Percentiles rank a stretch among this genome's conserved stretches.
phyloP scores from a whole-genome alignment of 2,329 filamentous ascomycete genomes.

The Aspergillus neotritici region DNA sequence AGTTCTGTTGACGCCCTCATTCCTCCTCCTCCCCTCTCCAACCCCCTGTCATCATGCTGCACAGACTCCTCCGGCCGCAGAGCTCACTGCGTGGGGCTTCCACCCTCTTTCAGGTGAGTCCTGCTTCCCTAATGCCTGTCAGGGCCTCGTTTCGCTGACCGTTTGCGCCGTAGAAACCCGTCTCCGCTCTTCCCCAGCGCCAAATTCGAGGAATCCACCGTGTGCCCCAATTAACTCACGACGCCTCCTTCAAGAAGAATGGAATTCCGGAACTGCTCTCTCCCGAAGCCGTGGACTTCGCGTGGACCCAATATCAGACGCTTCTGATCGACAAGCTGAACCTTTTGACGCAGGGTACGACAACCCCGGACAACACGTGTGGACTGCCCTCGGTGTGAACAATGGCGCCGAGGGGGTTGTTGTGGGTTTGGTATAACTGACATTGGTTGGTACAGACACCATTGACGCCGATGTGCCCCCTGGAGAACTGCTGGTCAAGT shows the following conservation, averaged over 20 bases:
- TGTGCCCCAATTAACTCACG: slow-evolving; percentile 47
- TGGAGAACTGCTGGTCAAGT: slow-evolving; percentile 65
- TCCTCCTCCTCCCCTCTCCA: slow-evolving; percentile 13
- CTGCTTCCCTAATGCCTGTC: slow-evolving; percentile 3
- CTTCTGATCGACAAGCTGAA: slow-evolving; percentile 73
- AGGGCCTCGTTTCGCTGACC: slow-evolving; percentile 10
- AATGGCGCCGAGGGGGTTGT: neutral
- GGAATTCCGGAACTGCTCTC: slow-evolving; percentile 69
- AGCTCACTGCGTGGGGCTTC: slow-evolving; percentile 38
- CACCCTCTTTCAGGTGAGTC: slow-evolving; percentile 31
- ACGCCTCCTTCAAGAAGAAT: slow-evolving; percentile 41
- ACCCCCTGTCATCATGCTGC: slow-evolving; percentile 35
- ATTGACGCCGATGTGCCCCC: slow-evolving; percentile 56
- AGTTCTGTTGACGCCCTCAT: slow-evolving; percentile 15
- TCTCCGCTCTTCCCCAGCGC: slow-evolving; percentile 32
- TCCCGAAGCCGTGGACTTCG: slow-evolving; percentile 62
- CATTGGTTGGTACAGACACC: slow-evolving; percentile 47
- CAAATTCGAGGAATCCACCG: slow-evolving; percentile 39
- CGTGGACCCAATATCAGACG: slow-evolving; percentile 78
- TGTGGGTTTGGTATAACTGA: neutral
- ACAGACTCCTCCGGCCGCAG: slow-evolving; percentile 41
- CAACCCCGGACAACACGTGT: slow-evolving; percentile 17
- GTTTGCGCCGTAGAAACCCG: slow-evolving; percentile 25
- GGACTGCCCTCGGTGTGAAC: neutral
- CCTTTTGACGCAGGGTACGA: slow-evolving; percentile 61